A percentile compares a stretch with the other conserved stretches of the same genome.
phyloP scores from a whole-genome alignment of 2,329 filamentous ascomycete genomes.

The Pseudocercospora fuligena region DNA sequence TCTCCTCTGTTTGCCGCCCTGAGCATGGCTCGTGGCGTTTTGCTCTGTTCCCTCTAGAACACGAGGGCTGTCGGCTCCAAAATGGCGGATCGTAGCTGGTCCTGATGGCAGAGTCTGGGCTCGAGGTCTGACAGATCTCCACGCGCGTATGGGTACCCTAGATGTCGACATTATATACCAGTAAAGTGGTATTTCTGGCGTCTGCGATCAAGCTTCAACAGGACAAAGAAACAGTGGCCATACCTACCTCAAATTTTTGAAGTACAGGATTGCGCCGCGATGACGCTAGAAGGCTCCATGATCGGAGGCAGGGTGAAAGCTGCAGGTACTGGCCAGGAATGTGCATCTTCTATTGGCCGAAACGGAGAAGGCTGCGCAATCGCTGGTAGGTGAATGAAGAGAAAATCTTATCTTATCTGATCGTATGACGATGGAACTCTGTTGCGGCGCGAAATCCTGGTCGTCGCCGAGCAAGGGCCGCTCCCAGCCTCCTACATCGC shows the following conservation, averaged over 20 bases:
- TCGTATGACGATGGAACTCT: neutral
- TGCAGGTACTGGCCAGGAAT: neutral
- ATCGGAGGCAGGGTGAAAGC: neutral
- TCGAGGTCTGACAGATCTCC: neutral
- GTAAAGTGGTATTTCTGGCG: neutral
- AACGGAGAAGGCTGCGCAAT: constrained; percentile 4
- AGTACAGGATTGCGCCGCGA: neutral
- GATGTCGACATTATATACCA: neutral
- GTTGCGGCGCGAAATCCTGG: neutral
- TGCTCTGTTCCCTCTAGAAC: neutral
- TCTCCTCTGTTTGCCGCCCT: neutral
- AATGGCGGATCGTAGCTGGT: neutral
- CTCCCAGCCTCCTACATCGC: neutral
- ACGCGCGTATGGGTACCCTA: neutral
- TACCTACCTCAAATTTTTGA: neutral
- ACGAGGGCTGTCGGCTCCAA: neutral
- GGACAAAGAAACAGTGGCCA: neutral
- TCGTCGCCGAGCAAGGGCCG: constrained; percentile 2
- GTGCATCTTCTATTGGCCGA: neutral
- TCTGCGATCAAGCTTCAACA: neutral
- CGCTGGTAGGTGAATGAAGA: constrained; percentile 4
- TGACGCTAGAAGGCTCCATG: constrained; percentile 2
- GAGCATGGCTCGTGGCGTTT: neutral
- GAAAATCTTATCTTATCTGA: constrained; percentile 3
- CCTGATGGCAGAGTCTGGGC: neutral